phyloP scores from a whole-genome alignment of 2,329 filamentous ascomycete species.

The Neonectria punicea region DNA sequence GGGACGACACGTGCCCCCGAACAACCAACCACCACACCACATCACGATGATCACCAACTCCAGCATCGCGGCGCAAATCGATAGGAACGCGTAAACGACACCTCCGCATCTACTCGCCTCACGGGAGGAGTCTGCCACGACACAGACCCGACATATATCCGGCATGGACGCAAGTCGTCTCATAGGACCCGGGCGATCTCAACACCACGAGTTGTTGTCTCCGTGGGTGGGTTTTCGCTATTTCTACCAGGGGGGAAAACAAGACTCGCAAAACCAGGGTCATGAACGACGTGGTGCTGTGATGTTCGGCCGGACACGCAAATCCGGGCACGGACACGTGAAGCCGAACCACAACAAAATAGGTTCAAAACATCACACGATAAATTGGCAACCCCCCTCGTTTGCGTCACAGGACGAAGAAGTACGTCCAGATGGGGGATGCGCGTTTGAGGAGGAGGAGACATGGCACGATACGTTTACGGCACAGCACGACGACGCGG shows the following conservation, averaged over 20 bases:
- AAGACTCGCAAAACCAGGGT: not conserved
- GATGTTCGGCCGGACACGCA: not conserved
- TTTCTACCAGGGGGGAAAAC: not conserved
- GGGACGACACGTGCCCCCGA: not conserved
- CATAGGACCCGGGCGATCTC: not conserved
- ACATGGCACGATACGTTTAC: not conserved
- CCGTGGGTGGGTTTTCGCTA: not conserved
- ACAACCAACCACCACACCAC: not conserved
- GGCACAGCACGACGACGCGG: not conserved
- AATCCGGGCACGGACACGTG: not conserved
- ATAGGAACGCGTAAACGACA: not conserved
- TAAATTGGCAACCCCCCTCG: not conserved
- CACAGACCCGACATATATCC: not conserved
- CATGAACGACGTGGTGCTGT: not conserved
- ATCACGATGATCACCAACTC: not conserved
- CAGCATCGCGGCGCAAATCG: not conserved
- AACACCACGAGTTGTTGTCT: not conserved
- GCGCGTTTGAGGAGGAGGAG: not conserved
- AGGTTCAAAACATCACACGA: constrained; percentile 1
- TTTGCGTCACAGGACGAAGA: not conserved
- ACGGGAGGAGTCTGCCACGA: not conserved
- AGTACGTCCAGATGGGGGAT: not conserved
- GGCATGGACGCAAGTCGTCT: not conserved
- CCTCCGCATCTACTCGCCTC: not conserved
- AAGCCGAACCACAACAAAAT: not conserved